Percentiles rank a stretch among this genome's conserved stretches.
Evolutionary conservation across 2,329 filamentous ascomycete genomes (phyloP).

Genomic region (Setomelanomma holmii): DNA sequence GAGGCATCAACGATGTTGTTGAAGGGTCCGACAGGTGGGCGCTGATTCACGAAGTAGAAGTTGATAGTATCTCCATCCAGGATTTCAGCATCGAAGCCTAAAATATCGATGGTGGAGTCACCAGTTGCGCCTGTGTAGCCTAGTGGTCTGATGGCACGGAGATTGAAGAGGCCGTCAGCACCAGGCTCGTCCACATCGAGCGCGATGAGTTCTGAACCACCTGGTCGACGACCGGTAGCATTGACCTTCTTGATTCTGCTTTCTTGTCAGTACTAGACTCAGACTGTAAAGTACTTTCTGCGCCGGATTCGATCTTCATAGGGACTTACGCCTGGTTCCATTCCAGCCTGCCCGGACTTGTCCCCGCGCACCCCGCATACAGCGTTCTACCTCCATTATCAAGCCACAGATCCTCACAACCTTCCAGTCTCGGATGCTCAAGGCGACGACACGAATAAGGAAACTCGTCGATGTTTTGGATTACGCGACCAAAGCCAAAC

Average conservation of each 20-base stretch:
- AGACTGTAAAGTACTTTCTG: too few relatives aligned
- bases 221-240: constrained; percentile 27
- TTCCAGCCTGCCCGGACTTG: constrained; percentile 17
- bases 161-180: constrained; percentile 31
- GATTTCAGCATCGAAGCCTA: constrained; percentile 37
- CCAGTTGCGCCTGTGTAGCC: constrained; percentile 34
- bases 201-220: constrained; percentile 34
- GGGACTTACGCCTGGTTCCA: constrained; percentile 37
- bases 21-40: constrained; percentile 32
- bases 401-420: constrained; percentile 42
- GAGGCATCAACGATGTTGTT: constrained; percentile 28
- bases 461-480: constrained; percentile 38
- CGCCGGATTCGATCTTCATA: too few relatives aligned
- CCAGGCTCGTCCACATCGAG: constrained; percentile 37
- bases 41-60: constrained; percentile 38
- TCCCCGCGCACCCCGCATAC: constrained; percentile 41
- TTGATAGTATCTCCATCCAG: constrained; percentile 32
- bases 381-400: constrained; percentile 32
- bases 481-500: constrained; percentile 34
- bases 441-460: constrained; percentile 34
- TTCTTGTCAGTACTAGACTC: too few relatives aligned
- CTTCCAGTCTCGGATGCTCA: constrained; percentile 32
- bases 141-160: constrained; percentile 25
- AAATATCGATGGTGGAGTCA: constrained; percentile 26
- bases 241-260: constrained; percentile 26